Conservation (phyloP, 148 eudicot species). For the Pouteria glomerata region DNA sequence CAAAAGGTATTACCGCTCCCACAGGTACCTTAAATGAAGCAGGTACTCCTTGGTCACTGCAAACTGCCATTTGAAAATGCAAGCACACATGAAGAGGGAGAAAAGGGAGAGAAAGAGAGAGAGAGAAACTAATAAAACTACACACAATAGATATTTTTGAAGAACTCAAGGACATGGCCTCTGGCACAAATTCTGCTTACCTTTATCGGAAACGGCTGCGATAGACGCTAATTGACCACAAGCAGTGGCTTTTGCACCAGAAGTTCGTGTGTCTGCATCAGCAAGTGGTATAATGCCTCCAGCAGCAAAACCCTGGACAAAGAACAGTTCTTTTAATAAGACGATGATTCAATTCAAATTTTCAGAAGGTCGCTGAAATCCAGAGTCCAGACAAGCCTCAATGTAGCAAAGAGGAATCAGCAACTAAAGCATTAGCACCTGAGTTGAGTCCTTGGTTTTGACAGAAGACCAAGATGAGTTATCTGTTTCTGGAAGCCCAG, state of each 20-base stretch:
- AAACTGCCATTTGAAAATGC: conserved; percentile 38
- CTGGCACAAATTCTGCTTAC: conserved; percentile 22
- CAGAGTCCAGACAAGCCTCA: not conserved
- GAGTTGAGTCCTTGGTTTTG: conserved; percentile 22
- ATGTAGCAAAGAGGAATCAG: not conserved
- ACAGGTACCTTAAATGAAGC: conserved; percentile 78
- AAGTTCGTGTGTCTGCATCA: conserved; percentile 54
- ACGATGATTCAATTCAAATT: not conserved
- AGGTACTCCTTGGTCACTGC: conserved; percentile 80
- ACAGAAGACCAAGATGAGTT: conserved; percentile 23
- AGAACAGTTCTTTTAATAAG: not conserved
- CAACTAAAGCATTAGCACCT: conserved; percentile 26
- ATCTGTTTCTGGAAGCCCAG: conserved; percentile 16
- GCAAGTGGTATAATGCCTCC: conserved; percentile 52
- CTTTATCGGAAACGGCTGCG: conserved; percentile 65
- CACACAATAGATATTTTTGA: too few species aligned
- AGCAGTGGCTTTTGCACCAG: conserved; percentile 90
- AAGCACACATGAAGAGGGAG: not conserved
- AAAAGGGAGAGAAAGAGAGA: not conserved
- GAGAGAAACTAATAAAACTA: not conserved
- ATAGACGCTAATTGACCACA: conserved; percentile 77
- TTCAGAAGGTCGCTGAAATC: not conserved
- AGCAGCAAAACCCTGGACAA: conserved; percentile 45
- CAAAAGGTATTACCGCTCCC: conserved; percentile 85
- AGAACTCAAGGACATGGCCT: not conserved